Conservation (phyloP, 306 rosid genomes). For the Hippophae rhamnoides region DNA sequence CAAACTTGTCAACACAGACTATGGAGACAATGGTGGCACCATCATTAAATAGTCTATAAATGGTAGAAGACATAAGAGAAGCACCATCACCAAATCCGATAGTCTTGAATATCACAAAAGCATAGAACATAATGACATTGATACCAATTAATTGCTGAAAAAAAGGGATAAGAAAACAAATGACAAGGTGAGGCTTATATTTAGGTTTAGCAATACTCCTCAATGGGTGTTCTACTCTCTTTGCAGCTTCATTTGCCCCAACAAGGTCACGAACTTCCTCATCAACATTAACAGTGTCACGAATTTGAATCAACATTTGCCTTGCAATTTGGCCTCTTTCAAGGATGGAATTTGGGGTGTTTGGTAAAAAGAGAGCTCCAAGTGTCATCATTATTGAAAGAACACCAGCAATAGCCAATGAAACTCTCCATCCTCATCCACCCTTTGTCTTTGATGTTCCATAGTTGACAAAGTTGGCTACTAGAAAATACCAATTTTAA, state of each 20-base stretch:
- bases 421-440: conserved; percentile 34
- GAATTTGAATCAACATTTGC: conserved; percentile 13
- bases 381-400: conserved; percentile 29
- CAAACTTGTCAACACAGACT: too few species aligned
- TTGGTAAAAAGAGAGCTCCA: conserved; percentile 24
- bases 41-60: conserved; percentile 25
- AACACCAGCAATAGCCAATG: conserved; percentile 21
- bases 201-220: conserved; percentile 12
- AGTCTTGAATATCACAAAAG: conserved; percentile 30
- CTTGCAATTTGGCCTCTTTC: conserved; percentile 25
- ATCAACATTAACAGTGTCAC: conserved; percentile 20
- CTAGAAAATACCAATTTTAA: conserved; percentile 27
- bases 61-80: conserved; percentile 26
- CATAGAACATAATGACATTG: conserved; percentile 35
- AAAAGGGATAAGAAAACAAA: conserved; percentile 29
- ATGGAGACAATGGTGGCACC: conserved; percentile 29
- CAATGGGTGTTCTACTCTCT: conserved; percentile 25
- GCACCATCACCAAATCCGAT: conserved; percentile 32
- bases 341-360: conserved; percentile 35
- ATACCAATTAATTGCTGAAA: conserved; percentile 42
- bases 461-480: conserved; percentile 23
- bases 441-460: conserved; percentile 15
- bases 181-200: conserved; percentile 34
- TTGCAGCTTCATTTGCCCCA: conserved; percentile 20
- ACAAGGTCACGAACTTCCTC: conserved; percentile 28